Base-by-base conservation (phyloP, 2,329 filamentous ascomycete genomes). In the Falciphora oryzae region DNA sequence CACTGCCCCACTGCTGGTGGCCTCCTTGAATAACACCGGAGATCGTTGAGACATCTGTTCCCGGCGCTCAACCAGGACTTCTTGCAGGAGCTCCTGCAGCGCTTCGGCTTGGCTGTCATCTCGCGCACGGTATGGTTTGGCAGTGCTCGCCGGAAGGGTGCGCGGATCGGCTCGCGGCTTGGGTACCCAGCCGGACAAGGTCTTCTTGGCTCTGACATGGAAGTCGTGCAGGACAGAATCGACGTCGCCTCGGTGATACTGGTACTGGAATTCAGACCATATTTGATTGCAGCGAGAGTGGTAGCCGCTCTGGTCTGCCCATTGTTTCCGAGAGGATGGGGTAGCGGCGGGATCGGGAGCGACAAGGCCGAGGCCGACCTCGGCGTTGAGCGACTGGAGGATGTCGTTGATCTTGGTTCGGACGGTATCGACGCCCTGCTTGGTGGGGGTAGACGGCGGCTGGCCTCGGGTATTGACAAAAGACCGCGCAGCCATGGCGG, bases 401-500 rank as follows among this genome's bases (percentile, higher is more conserved):
- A 25, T 56, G 68, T 63, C 64, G 70, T 66, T 31, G 67, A 29
- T 56, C 58, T 22, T 61, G 58, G 58, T 14, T 22, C 28, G 14
- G 31, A 60, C 31, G 27, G 18, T 59, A 22, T 59, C 18, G n/a
- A 62, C 62, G 16, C 59, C 38, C 10, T 44, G 38, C 38, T 44
- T 44, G 38, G 38, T 44, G 16, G 38, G 38, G 16, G 38, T 44
- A 16, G 38, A 44, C 14, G 38, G 38, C 38, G 38, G 38, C 6
- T 44, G 38, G 38, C 38, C 38, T 44, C 4, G 38, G 38, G 4
- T 44, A 16, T 18, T 44, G 16, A 6, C 38, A 3, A 44, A 44
- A 44, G 38, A 44, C 38, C 38, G 38, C 38, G 38, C 44, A 10
- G 44, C 44, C 44, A 53, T 53, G 18, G 44, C 44, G 22, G 8